Base-by-base conservation (phyloP, 2,329 filamentous ascomycete genomes). In the Arthrobotrys sphaeroides region DNA sequence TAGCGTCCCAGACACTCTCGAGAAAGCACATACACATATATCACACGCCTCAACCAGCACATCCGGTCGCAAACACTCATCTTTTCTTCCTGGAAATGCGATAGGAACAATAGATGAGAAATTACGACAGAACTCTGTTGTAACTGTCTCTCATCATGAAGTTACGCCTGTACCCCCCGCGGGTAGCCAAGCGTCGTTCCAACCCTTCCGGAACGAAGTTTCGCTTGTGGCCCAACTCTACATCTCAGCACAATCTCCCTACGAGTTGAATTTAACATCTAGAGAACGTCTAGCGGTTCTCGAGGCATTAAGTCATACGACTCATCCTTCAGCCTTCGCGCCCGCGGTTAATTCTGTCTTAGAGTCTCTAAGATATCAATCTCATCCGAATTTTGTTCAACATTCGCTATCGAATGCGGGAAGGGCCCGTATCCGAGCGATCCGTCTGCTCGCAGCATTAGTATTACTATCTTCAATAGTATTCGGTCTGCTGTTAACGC, bases 301-400 rank as follows among this genome's bases (percentile, higher is more conserved):
- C 22, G 65, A 76, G 51, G 73, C 73, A 26, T 66, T 76, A 38
- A 49, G 57, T 40, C 73, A 76, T 51, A 76, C 73, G 31, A 76
- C 73, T 24, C 73, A 76, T 42, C 73, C 73, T 28, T 76, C 73
- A 24, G 73, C 31, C 3, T 70, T 76, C 18, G 42, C 36, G 2
- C 73, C 65, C 3, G 73, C 73, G 13, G 59, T 76, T n/a, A 69
- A 70, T 40, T 76, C 73, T 3, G 73, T 70, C 20, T 26, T 69
- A 18, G 73, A 76, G 31, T 69, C 73, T 12, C 13, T 76, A 42
- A 65, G 73, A 69, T 76, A 65, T 16, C 73, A 76, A 59, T 76
- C 73, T 22, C 73, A 76, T 38, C 73, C 73, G 16, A 76, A 76
- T 16, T 76, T 76, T 43, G 73, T 76, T 61, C 70, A 74, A 64